These are phyloP conservation scores for Scheffersomyces parashehatae DNA, from an alignment of 1,139 yeast species.

Conservation along the genomic window DNA sequence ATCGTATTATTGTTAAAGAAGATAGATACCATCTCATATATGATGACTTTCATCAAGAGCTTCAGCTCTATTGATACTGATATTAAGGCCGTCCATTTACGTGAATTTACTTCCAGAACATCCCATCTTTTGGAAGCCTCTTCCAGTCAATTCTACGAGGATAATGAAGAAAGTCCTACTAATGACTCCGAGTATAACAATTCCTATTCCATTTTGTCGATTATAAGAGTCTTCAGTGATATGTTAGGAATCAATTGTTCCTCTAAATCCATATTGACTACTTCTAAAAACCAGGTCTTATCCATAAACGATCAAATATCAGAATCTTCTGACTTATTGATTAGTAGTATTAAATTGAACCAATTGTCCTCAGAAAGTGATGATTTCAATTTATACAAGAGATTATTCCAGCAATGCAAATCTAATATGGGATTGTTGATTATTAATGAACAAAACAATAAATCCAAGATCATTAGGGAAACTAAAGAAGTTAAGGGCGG, in stretches of 20 bases:
- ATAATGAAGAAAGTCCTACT: conserved; percentile 7
- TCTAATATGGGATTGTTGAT: conserved; percentile 36
- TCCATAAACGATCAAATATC: conserved; percentile 34
- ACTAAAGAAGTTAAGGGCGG: neutral
- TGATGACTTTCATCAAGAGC: conserved; percentile 32
- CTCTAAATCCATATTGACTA: conserved; percentile 54
- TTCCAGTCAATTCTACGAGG: conserved; percentile 14
- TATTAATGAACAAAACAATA: conserved; percentile 13
- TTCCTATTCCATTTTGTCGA: conserved; percentile 50
- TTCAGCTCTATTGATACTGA: conserved; percentile 31
- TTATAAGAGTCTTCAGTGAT: conserved; percentile 55
- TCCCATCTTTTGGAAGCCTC: conserved; percentile 71
- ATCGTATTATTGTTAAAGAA: conserved; percentile 30
- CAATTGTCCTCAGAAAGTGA: conserved; percentile 21
- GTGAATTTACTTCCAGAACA: conserved; percentile 64
- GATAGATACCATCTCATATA: conserved; percentile 33
- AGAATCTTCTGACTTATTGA: conserved; percentile 24
- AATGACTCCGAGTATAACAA: conserved; percentile 33
- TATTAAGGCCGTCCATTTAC: conserved; percentile 56
- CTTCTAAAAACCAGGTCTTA: conserved; percentile 33
- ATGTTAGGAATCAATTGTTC: conserved; percentile 50
- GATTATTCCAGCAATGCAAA: conserved; percentile 24
- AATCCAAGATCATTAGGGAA: conserved; percentile 1
- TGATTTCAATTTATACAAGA: conserved; percentile 23
- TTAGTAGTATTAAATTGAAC: conserved; percentile 24